Evolutionary conservation across 1,284 basidiomycete species (phyloP).

Genomic region (Tilletia indica): DNA sequence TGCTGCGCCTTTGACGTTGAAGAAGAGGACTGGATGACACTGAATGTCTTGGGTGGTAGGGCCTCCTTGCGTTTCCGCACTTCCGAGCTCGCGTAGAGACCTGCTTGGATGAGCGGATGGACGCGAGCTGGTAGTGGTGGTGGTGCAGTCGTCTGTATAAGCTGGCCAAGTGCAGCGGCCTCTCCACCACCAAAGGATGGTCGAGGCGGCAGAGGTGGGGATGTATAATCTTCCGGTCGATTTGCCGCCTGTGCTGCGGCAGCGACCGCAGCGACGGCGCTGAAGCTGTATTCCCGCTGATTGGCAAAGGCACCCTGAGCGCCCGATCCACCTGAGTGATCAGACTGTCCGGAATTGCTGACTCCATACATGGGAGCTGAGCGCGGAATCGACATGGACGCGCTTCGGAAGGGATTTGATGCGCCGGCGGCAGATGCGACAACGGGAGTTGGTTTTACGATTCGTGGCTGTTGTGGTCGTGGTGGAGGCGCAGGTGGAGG

Average conservation of each 20-base stretch:
- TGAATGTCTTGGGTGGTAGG: constrained; percentile 54
- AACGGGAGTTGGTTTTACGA: constrained; percentile 48
- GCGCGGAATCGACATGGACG: constrained; percentile 26
- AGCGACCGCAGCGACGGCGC: constrained; percentile 11
- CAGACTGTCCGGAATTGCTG: constrained; percentile 2
- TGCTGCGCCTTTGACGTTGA: constrained; percentile 16
- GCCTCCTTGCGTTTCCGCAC: constrained; percentile 47
- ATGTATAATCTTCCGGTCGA: neutral
- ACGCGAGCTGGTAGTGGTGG: constrained; percentile 49
- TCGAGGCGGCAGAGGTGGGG: constrained; percentile 36
- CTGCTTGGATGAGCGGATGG: constrained; percentile 54
- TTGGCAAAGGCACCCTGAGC: neutral
- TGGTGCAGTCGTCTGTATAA: constrained; percentile 25
- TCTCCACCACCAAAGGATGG: constrained; percentile 26
- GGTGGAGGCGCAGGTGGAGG: neutral
- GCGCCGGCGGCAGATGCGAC: constrained; percentile 25
- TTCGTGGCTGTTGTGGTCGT: constrained; percentile 29
- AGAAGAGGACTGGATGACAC: constrained; percentile 46
- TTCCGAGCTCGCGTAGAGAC: constrained; percentile 49
- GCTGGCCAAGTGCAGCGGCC: constrained; percentile 22
- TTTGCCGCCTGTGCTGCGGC: constrained; percentile 4
- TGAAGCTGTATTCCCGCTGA: constrained; percentile 7
- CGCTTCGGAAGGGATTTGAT: constrained; percentile 32
- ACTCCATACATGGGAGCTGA: constrained; percentile 16
- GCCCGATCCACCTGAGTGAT: neutral